Percentiles rank a stretch among this genome's conserved stretches.
Evolutionary conservation across 192 early-diverging fungal genomes (phyloP).

Genomic region (Chytriomyces hyalinus): DNA sequence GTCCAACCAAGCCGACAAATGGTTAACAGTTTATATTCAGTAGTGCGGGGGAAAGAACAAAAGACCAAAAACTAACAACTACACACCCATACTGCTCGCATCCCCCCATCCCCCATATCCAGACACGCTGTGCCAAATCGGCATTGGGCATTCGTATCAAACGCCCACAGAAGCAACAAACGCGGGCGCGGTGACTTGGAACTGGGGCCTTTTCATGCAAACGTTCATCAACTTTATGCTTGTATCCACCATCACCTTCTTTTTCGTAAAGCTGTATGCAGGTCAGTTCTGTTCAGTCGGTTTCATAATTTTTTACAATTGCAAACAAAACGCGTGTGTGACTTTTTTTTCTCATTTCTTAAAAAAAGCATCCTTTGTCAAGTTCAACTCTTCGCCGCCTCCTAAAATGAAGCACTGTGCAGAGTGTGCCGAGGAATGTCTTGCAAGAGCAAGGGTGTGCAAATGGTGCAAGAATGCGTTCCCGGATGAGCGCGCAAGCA

Average conservation of each 20-base stretch:
- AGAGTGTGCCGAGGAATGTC: not conserved
- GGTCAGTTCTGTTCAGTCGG: too few relatives aligned
- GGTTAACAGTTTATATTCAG: not conserved
- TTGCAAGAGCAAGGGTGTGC: not conserved
- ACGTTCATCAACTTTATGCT: constrained; percentile 69
- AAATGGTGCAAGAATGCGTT: not conserved
- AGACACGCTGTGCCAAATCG: not conserved
- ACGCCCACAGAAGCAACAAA: not conserved
- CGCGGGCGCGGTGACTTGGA: not conserved
- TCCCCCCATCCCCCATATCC: not conserved
- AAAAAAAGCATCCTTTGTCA: too few relatives aligned
- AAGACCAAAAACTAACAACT: not conserved
- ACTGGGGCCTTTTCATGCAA: constrained; percentile 62
- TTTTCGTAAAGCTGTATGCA: constrained; percentile 59
- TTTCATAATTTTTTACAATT: not conserved
- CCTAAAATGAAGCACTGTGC: not conserved
- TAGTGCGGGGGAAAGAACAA: not conserved
- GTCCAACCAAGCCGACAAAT: constrained; percentile 5
- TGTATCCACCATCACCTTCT: constrained; percentile 59
- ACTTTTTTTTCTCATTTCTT: not conserved
- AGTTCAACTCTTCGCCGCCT: not conserved
- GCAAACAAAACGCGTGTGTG: too few relatives aligned
- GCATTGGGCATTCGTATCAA: not conserved
- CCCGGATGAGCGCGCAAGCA: not conserved
- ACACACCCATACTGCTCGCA: not conserved